Percentiles rank a stretch among this genome's conserved stretches.
Conservation (phyloP, 2,329 filamentous ascomycete species). For the Tolypocladium album region DNA sequence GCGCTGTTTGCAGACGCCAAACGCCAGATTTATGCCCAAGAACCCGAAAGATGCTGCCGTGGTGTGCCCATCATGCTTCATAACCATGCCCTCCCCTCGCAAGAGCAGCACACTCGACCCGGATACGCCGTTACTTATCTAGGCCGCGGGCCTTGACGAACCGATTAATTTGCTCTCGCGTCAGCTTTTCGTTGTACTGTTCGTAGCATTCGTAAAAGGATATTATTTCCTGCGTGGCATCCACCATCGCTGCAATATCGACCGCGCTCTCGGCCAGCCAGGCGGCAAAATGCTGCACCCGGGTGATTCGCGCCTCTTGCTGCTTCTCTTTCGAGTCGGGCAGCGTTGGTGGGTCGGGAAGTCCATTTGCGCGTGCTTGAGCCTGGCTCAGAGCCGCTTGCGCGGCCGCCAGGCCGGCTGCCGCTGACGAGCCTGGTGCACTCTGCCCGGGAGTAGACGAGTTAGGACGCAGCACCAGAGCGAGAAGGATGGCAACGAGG, state of each 20-base stretch:
- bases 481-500: constrained; percentile 75
- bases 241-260: constrained; percentile 74
- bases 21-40: background rate
- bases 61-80: background rate
- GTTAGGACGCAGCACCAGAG: constrained; percentile 66
- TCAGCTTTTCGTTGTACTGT: constrained; percentile 49
- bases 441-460: constrained; percentile 17
- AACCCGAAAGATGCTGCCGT: background rate
- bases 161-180: constrained; percentile 45
- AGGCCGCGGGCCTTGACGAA: constrained; percentile 48
- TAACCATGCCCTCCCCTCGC: background rate
- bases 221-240: constrained; percentile 85
- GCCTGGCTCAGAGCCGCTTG: constrained; percentile 37
- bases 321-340: constrained; percentile 34
- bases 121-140: constrained; percentile 30
- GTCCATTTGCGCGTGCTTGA: constrained; percentile 20
- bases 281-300: constrained; percentile 54
- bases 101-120: background rate
- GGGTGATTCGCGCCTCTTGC: constrained; percentile 47
- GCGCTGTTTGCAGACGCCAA: background rate
- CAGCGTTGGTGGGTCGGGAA: constrained; percentile 5
- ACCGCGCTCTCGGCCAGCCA: constrained; percentile 83
- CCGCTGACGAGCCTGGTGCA: constrained; percentile 17
- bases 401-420: constrained; percentile 37
- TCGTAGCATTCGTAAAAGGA: constrained; percentile 70